Conservation (phyloP, 2,329 filamentous ascomycete genomes). For the Aspergillus fijiensis region DNA sequence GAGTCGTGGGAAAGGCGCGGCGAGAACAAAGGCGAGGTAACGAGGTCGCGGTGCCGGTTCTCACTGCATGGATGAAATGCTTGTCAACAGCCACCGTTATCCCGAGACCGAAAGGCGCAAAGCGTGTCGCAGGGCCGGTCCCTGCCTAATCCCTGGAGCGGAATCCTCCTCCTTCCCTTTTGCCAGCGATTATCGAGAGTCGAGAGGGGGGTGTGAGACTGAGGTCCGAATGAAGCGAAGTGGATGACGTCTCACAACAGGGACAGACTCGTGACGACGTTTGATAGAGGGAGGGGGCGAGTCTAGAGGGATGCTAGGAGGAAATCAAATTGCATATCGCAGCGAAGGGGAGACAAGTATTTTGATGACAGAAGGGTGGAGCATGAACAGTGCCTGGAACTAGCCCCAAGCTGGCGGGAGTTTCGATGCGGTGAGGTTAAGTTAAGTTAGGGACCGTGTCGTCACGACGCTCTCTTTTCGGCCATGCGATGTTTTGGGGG, state of each 20-base stretch:
- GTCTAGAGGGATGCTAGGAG: constrained; percentile 21
- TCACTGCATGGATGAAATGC: constrained; percentile 11
- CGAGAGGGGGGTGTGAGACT: constrained; percentile 3
- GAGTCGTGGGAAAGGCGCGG: constrained; percentile 1
- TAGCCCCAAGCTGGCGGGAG: constrained; percentile 1
- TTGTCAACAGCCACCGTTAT: not conserved
- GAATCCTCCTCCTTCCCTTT: constrained; percentile 3
- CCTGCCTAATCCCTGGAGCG: not conserved
- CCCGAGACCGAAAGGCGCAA: constrained; percentile 5
- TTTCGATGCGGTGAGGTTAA: constrained; percentile 4
- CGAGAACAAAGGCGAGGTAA: constrained; percentile 18
- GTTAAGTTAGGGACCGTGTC: constrained; percentile 10
- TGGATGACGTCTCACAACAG: constrained; percentile 20
- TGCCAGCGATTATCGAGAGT: not conserved
- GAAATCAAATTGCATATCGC: constrained; percentile 25
- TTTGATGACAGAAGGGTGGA: constrained; percentile 8
- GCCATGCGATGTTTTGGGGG: constrained; percentile 26
- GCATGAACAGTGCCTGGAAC: constrained; percentile 6
- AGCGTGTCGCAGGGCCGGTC: not conserved
- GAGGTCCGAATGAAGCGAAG: constrained; percentile 11
- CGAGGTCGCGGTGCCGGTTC: constrained; percentile 15
- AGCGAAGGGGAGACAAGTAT: not conserved
- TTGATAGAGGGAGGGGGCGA: not conserved
- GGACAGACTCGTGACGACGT: constrained; percentile 24
- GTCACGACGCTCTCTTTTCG: constrained; percentile 12